Evolutionary conservation across 2,329 filamentous ascomycete genomes (phyloP), one percentile per base, ranked within the genome.

Genomic region (Diatrype stigma): DNA sequence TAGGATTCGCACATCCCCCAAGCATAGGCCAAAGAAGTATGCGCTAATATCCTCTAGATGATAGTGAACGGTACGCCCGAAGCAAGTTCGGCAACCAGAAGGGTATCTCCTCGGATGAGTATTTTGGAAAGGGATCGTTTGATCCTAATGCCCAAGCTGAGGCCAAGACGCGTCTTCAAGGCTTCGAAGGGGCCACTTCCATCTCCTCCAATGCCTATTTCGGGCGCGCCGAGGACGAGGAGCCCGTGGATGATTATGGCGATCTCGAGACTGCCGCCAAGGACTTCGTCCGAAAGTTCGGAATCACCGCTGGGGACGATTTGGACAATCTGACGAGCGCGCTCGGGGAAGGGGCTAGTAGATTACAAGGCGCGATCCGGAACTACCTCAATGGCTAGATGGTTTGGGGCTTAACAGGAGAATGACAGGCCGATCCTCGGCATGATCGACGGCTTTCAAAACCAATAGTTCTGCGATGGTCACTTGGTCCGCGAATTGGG

Each of bases 201-300:
- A 99, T 99, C 70, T 96, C 92, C 6, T 96, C 90, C 52, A 99
- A 97, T 70, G 90, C 90, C 50, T 99, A 97, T 79, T 99, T 99
- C 70, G 94, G 94, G 54, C 87, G 93, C 47, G 87, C 90, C 2
- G 94, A 99, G 66, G 88, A 92, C 22, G 89, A 95, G 60, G 77
- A 77, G 51, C 67, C 71, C 2, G 77, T 72, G 10, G 89, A 92
- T 56, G 90, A 90, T 42, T 96, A 96, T 59, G 91, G 92, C 45
- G 92, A 96, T 64, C 75, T 99, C 52, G 94, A 99, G 73, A 80
- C 77, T n/a, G 91, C 91, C 0, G 94, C 94, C 53, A 96, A 94
- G 75, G 94, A 99, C 70, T 96, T 97, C 72, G 86, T 97, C 30
- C 85, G 94, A 65, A 91, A 89, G 67, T 96, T 97, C 67, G 94